Conservation (phyloP, 2,329 filamentous ascomycete species). For the Alternaria rosae region DNA sequence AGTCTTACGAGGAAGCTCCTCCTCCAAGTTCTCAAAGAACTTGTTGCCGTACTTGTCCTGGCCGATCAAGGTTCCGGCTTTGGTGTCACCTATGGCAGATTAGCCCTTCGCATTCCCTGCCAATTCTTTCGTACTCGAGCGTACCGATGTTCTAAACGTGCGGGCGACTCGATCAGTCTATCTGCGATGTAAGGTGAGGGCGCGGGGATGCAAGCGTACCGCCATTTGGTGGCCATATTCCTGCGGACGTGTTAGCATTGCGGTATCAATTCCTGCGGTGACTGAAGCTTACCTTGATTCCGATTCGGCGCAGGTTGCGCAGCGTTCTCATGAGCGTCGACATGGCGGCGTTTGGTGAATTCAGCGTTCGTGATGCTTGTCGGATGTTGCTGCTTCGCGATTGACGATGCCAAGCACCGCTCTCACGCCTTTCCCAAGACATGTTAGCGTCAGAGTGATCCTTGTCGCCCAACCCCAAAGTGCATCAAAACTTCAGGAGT, state of each 20-base stretch:
- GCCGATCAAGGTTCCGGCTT: conserved; percentile 85
- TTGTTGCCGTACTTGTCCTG: conserved; percentile 95
- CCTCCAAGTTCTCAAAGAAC: conserved; percentile 88
- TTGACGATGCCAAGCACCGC: conserved; percentile 34
- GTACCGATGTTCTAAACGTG: conserved; percentile 50
- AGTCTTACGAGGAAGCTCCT: conserved; percentile 84
- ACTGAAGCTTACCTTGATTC: conserved; percentile 73
- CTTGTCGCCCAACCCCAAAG: conserved; percentile 17
- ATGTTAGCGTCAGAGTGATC: conserved; percentile 11
- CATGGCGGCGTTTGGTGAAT: conserved; percentile 66
- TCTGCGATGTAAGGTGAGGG: conserved; percentile 28
- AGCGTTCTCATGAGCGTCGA: conserved; percentile 89
- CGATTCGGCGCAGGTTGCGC: conserved; percentile 84
- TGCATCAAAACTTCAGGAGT: conserved; percentile 40
- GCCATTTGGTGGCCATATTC: conserved; percentile 92
- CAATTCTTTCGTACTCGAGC: conserved; percentile 8
- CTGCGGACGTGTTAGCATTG: conserved; percentile 59
- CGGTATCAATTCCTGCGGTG: conserved; percentile 14
- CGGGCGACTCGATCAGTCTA: conserved; percentile 35
- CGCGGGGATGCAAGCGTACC: conserved; percentile 64
- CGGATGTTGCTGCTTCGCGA: conserved; percentile 25
- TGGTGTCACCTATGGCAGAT: conserved; percentile 81
- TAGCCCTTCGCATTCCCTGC: conserved; percentile 23
- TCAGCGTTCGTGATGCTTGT: conserved; percentile 21
- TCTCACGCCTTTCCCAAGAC: conserved; percentile 5